These are phyloP conservation scores for Nematodospora anomalae DNA, from an alignment of 1,139 yeast genomes.

Conservation along the genomic window DNA sequence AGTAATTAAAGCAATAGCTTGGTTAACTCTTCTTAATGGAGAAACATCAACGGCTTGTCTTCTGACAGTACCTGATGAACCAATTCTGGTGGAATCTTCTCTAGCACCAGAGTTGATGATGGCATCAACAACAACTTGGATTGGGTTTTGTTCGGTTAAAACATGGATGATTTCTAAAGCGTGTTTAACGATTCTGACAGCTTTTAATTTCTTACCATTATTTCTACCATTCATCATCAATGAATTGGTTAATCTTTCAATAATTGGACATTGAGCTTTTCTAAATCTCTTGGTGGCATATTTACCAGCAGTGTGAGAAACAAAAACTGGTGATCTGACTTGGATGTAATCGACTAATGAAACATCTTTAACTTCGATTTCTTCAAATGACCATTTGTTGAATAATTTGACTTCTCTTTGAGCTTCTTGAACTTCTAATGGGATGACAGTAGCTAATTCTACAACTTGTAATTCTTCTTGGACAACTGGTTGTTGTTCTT, in stretches of 20 bases:
- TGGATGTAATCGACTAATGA: constrained; percentile 98
- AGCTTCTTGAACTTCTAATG: constrained; percentile 96
- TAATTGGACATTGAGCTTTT: constrained; percentile 99
- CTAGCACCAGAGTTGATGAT: constrained; percentile 99
- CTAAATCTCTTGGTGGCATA: constrained; percentile 99
- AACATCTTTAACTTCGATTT: constrained; percentile 95
- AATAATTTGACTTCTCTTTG: constrained; percentile 95
- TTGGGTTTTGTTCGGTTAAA: constrained; percentile 98
- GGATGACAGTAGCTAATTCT: constrained; percentile 91
- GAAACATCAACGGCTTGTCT: constrained; percentile 99
- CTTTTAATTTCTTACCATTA: constrained; percentile 99
- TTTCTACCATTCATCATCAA: constrained; percentile 99
- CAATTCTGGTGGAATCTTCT: constrained; percentile 99
- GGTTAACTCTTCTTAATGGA: constrained; percentile 99
- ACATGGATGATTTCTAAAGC: constrained; percentile 97
- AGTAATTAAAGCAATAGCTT: constrained; percentile 96
- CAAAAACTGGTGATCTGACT: constrained; percentile 96
- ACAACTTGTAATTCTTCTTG: constrained; percentile 78
- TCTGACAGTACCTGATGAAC: constrained; percentile 99
- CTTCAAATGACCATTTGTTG: constrained; percentile 99
- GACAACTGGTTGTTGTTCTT: constrained; percentile 52
- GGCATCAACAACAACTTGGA: constrained; percentile 99
- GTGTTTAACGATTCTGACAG: constrained; percentile 99
- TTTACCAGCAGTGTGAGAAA: constrained; percentile 99
- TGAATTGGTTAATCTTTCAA: constrained; percentile 99